Evolutionary conservation across 306 rosid species (phyloP).

Genomic region (Quercus aquifolioides): DNA sequence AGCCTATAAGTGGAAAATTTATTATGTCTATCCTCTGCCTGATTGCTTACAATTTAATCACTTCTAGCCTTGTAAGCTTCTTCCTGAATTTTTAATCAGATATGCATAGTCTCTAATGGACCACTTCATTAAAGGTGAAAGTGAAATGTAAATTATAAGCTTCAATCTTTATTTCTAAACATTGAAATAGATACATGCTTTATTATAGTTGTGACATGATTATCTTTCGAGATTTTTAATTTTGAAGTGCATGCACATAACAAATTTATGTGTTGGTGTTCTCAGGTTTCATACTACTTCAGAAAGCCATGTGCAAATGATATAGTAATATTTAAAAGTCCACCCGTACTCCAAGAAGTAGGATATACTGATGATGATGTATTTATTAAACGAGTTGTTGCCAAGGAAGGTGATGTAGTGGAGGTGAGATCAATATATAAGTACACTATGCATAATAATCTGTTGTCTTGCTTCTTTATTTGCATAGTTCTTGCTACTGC

Average conservation of each 20-base stretch:
- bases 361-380: conserved; percentile 92
- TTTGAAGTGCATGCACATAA: neutral
- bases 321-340: conserved; percentile 89
- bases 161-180: neutral
- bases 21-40: too few species aligned
- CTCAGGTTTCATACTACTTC: conserved; percentile 87
- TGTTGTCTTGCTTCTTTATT: neutral
- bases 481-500: neutral
- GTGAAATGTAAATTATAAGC: neutral
- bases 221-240: conserved; percentile 5
- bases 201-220: conserved; percentile 4
- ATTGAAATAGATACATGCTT: neutral
- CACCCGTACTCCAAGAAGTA: conserved; percentile 94
- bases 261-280: conserved; percentile 21
- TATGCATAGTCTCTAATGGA: neutral
- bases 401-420: conserved; percentile 84
- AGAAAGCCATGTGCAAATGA: conserved; percentile 94
- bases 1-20: too few species aligned
- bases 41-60: too few species aligned
- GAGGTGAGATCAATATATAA: conserved; percentile 58
- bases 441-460: neutral
- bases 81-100: neutral
- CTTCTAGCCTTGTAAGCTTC: neutral
- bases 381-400: conserved; percentile 88
- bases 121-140: neutral